phyloP scores from a whole-genome alignment of 208 protist species.

The Trypanosoma melophagium region DNA sequence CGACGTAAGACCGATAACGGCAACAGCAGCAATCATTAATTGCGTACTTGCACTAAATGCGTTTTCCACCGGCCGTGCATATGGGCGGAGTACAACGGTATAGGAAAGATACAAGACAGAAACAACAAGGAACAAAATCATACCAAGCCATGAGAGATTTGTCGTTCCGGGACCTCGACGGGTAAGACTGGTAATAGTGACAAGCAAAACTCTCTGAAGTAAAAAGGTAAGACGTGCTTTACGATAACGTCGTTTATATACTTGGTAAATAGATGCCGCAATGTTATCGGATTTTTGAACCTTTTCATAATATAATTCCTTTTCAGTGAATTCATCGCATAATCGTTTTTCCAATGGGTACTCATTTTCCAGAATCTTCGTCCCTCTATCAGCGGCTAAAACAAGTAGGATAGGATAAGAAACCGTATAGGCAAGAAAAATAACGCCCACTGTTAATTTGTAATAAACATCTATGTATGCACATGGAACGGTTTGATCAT shows the following conservation, averaged over 20 bases:
- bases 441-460: slow-evolving; percentile 29
- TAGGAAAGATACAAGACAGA: slow-evolving; percentile 38
- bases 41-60: slow-evolving; percentile 49
- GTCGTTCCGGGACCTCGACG: slow-evolving; percentile 14
- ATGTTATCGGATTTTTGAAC: slow-evolving; percentile 55
- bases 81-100: slow-evolving; percentile 39
- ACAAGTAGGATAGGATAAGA: slow-evolving; percentile 59
- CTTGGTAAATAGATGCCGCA: slow-evolving; percentile 54
- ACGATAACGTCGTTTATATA: slow-evolving; percentile 54
- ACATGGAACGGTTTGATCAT: slow-evolving; percentile 58
- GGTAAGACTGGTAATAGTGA: slow-evolving; percentile 42
- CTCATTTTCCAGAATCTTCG: slow-evolving; percentile 47
- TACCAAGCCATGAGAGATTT: slow-evolving; percentile 36
- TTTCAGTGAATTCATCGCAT: slow-evolving; percentile 48
- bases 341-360: slow-evolving; percentile 68
- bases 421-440: slow-evolving; percentile 47
- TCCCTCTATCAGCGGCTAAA: slow-evolving; percentile 43
- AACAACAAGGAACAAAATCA: slow-evolving; percentile 49
- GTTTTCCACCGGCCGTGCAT: slow-evolving; percentile 52
- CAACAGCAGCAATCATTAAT: slow-evolving; percentile 41
- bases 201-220: slow-evolving; percentile 61
- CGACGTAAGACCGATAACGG: slow-evolving; percentile 36
- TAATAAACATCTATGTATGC: slow-evolving; percentile 42
- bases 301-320: slow-evolving; percentile 71
- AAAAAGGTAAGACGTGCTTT: slow-evolving; percentile 65